A percentile compares a stretch with the other conserved stretches of the same genome.
These are phyloP conservation scores for Penicillium cosmopolitanum DNA, from an alignment of 495 filamentous ascomycete genomes.

Conservation along the genomic window DNA sequence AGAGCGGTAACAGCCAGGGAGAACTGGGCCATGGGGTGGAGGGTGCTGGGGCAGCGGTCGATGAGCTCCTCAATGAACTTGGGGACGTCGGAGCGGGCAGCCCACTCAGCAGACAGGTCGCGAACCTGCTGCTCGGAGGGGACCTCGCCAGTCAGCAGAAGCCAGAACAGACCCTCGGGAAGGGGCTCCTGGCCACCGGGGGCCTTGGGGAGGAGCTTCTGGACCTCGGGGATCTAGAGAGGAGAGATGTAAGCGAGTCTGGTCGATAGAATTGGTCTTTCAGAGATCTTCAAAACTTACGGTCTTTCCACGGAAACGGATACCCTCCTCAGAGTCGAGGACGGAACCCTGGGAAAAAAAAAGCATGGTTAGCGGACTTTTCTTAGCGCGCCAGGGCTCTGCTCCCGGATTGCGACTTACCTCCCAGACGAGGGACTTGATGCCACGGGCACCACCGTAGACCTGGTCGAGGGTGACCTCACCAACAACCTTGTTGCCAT, in stretches of 20 bases:
- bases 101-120: conserved; percentile 97
- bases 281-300: conserved; percentile 42
- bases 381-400: background rate
- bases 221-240: conserved; percentile 91
- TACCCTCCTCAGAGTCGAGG: conserved; percentile 97
- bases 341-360: conserved; percentile 73
- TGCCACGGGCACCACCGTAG: conserved; percentile 97
- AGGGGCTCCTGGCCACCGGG: conserved; percentile 94
- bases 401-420: conserved; percentile 37
- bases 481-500: conserved; percentile 91
- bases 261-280: background rate
- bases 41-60: conserved; percentile 96
- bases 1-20: conserved; percentile 96
- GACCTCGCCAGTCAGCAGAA: conserved; percentile 95
- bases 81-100: conserved; percentile 92
- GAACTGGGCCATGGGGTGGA: conserved; percentile 99
- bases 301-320: conserved; percentile 97
- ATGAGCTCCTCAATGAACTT: conserved; percentile 98
- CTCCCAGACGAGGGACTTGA: conserved; percentile 98
- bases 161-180: conserved; percentile 99
- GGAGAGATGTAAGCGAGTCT: conserved; percentile 21
- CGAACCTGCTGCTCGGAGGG: conserved; percentile 97
- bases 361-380: conserved; percentile 7
- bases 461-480: conserved; percentile 99
- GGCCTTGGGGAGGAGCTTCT: conserved; percentile 94